phyloP scores from a whole-genome alignment of 2,329 filamentous ascomycete species.

The Bipolaris oryzae region DNA sequence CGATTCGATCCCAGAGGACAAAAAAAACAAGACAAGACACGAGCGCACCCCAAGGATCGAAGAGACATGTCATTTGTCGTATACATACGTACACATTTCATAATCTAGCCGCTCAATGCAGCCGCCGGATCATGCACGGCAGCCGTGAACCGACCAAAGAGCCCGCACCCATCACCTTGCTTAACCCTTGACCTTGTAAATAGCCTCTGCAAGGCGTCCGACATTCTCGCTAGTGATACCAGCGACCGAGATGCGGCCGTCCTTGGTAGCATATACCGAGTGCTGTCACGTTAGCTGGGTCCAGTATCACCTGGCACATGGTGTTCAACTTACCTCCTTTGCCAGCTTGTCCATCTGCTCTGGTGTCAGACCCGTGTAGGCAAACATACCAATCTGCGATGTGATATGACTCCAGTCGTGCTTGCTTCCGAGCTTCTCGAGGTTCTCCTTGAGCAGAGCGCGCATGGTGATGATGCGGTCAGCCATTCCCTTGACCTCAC shows the following conservation, averaged over 20 bases:
- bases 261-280: constrained; percentile 96
- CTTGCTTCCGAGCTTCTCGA: constrained; percentile 92
- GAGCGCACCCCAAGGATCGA: background rate
- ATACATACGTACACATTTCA: constrained; percentile 12
- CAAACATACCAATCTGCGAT: constrained; percentile 97
- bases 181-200: constrained; percentile 79
- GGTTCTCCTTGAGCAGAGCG: constrained; percentile 88
- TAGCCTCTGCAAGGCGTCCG: constrained; percentile 78
- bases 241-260: constrained; percentile 84
- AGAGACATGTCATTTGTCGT: constrained; percentile 16
- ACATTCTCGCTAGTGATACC: constrained; percentile 83
- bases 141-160: constrained; percentile 2
- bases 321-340: constrained; percentile 68
- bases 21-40: background rate
- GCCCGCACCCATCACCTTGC: too few relatives aligned
- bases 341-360: constrained; percentile 91
- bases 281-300: constrained; percentile 57
- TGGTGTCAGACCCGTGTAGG: constrained; percentile 89
- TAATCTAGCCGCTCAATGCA: constrained; percentile 20
- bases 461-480: constrained; percentile 99
- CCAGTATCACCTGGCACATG: background rate
- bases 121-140: constrained; percentile 19
- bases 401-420: constrained; percentile 99
- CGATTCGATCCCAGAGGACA: constrained; percentile 1
- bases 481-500: constrained; percentile 97